phyloP scores from a whole-genome alignment of 768 basidiomycete species.

The Amanita pseudoporphyria region DNA sequence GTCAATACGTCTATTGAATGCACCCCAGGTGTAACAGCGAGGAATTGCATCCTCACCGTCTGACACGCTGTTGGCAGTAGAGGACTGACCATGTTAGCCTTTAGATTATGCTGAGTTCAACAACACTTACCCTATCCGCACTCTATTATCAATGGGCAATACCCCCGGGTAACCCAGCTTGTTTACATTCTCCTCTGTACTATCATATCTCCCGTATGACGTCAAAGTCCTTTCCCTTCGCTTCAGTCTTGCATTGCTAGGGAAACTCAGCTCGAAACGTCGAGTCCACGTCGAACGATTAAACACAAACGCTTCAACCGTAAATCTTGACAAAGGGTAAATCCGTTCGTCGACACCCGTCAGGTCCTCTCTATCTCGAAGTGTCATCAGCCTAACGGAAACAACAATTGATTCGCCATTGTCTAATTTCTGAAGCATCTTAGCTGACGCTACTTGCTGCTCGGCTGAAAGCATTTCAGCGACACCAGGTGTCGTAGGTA shows the following conservation, averaged over 20 bases:
- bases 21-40: constrained; percentile 72
- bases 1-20: constrained; percentile 66
- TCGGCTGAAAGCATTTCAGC: constrained; percentile 34
- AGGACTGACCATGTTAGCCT: constrained; percentile 29
- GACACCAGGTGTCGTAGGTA: constrained; percentile 50
- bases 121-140: constrained; percentile 64
- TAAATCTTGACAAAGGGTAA: constrained; percentile 67
- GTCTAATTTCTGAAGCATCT: constrained; percentile 7
- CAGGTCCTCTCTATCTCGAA: constrained; percentile 12
- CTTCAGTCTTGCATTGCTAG: constrained; percentile 40
- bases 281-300: constrained; percentile 72
- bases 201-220: constrained; percentile 14
- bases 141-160: constrained; percentile 66
- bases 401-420: constrained; percentile 57
- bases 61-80: constrained; percentile 76
- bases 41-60: constrained; percentile 78
- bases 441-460: constrained; percentile 17
- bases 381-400: constrained; percentile 47
- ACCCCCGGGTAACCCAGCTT: constrained; percentile 50
- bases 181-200: constrained; percentile 20
- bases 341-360: constrained; percentile 33
- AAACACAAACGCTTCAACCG: constrained; percentile 80
- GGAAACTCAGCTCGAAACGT: constrained; percentile 67
- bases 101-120: background rate
- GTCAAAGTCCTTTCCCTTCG: constrained; percentile 23